Evolutionary conservation across 257 asterid species (phyloP).

Genomic region (Gentiana macrophylla): DNA sequence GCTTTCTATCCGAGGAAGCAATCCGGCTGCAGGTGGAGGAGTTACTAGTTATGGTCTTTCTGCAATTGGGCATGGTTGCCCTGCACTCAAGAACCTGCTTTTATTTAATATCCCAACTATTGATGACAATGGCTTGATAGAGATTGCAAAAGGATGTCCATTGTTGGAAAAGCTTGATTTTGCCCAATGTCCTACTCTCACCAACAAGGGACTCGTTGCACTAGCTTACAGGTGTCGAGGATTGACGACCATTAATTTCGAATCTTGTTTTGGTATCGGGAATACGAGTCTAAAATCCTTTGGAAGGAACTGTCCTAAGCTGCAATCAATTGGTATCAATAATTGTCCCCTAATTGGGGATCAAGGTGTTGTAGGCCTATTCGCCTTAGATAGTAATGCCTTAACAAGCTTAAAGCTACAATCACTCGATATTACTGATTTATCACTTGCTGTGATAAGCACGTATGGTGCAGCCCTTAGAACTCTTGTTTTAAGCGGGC

Average conservation of each 20-base stretch:
- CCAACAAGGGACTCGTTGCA: constrained; percentile 59
- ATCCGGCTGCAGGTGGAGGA: constrained; percentile 18
- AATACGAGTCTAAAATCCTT: constrained; percentile 58
- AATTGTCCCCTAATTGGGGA: constrained; percentile 78
- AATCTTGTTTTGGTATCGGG: constrained; percentile 62
- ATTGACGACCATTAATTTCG: constrained; percentile 50
- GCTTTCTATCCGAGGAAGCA: background rate
- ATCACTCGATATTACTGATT: constrained; percentile 53
- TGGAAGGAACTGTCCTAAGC: constrained; percentile 50
- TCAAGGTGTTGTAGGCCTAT: constrained; percentile 59
- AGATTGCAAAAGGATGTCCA: constrained; percentile 70
- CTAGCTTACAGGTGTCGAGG: constrained; percentile 55
- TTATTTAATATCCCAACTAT: constrained; percentile 64
- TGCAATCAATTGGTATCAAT: constrained; percentile 51
- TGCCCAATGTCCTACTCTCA: constrained; percentile 54
- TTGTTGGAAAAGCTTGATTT: constrained; percentile 75
- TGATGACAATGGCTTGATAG: constrained; percentile 69
- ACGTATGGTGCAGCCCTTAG: constrained; percentile 62
- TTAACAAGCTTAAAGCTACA: constrained; percentile 72
- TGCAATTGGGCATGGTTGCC: constrained; percentile 78
- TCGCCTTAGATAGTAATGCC: constrained; percentile 33
- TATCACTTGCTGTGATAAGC: constrained; percentile 73
- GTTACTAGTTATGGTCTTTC: constrained; percentile 60
- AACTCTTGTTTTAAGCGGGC: constrained; percentile 46
- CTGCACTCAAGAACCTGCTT: constrained; percentile 70